Percentiles rank a stretch among this genome's conserved stretches.
These are phyloP conservation scores for Beauveria australis DNA, from an alignment of 2,329 filamentous ascomycete genomes.

Conservation along the genomic window DNA sequence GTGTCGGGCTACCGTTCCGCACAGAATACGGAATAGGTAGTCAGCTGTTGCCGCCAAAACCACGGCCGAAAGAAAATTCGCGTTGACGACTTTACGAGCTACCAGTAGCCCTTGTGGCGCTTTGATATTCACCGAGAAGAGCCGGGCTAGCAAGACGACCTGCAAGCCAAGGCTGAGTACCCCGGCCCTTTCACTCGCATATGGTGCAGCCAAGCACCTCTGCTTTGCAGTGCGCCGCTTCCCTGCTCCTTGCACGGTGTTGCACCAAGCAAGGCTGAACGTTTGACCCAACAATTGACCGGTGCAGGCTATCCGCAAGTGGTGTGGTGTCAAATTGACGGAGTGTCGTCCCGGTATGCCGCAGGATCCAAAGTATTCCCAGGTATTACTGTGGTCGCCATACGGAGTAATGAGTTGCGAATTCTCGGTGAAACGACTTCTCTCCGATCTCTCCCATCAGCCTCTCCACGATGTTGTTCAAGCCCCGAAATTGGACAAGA, in stretches of 20 bases:
- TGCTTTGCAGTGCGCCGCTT: not conserved
- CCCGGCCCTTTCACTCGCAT: not conserved
- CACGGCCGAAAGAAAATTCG: not conserved
- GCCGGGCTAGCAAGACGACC: not conserved
- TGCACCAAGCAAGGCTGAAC: not conserved
- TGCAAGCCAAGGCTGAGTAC: not conserved
- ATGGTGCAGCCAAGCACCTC: not conserved
- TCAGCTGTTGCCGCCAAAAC: not conserved
- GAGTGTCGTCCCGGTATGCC: conserved; percentile 7
- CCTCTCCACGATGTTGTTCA: not conserved
- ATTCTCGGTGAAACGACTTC: not conserved
- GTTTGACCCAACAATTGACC: not conserved
- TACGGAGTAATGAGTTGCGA: not conserved
- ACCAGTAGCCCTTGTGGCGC: not conserved
- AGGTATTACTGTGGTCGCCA: not conserved
- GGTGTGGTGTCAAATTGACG: not conserved
- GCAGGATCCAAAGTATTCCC: not conserved
- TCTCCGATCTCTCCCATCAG: not conserved
- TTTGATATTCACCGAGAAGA: conserved; percentile 1
- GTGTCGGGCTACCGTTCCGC: conserved; percentile 1
- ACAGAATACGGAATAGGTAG: too few relatives aligned
- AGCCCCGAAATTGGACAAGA: not conserved
- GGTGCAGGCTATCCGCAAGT: not conserved
- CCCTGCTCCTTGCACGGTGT: too few relatives aligned
- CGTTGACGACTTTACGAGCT: not conserved